Base-by-base conservation (phyloP, 2,329 filamentous ascomycete species). In the Talaromyces sp. region DNA sequence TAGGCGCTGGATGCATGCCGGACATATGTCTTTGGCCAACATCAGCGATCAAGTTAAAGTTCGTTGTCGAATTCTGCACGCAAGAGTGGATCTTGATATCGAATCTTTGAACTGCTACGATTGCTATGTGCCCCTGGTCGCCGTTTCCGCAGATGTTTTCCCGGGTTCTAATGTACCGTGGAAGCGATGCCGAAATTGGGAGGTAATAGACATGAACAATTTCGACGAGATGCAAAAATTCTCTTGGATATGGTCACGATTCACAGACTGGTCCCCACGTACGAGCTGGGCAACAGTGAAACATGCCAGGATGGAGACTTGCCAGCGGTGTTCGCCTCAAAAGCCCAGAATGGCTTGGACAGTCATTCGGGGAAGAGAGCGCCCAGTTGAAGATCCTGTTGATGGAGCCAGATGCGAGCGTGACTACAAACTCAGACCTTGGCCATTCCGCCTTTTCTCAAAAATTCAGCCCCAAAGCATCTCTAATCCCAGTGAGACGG, bases 341-440 rank as follows among this genome's bases (percentile, higher is more conserved):
- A 70, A 69, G 31, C 74, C 74, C 12, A 63, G 62, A 29, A 68
- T 75, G 9, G 56, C 71, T 11, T 77, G 74, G 75, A 68, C 69
- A 2, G 63, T 69, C 4, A 64, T 71, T 52, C 62, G 62, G 52
- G 51, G 57, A 11, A 68, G 65, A 50, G 68, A 68, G 6, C 63
- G 61, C 14, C 61, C 81, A 0, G 80, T 79, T 54, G 84, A 86
- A 65, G 77, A 85, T 63, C 76, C 79, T 0, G 67, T 76, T 59
- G 75, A 79, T 61, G 82, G 83, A 31, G 79, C 77, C 1, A 60
- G 68, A 0, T 85, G 79, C 62, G 84, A 86, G 65, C 74, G 75
- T 41, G 72, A 73, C 1, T 67, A 83, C 11, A 85, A 86, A 64
- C 68, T 68, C 19, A 73, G 79, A 12, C 79, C 81, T 2, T 56